A percentile compares a stretch with the other conserved stretches of the same genome.
Evolutionary conservation across 495 filamentous ascomycete genomes (phyloP).

Genomic region (Pyronema omphalodes): DNA sequence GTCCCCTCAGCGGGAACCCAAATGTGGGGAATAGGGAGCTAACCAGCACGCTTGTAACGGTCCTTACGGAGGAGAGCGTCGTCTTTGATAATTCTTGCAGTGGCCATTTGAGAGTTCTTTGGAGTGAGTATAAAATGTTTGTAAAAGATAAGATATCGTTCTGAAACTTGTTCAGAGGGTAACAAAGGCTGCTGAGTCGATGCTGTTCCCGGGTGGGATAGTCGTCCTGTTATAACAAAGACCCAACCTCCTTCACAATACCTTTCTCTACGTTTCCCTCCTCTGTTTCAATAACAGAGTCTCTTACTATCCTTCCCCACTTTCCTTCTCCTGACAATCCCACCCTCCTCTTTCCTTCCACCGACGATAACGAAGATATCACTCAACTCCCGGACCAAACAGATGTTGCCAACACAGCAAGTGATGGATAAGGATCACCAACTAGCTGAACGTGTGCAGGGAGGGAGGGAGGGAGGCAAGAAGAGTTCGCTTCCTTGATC

Average conservation of each 20-base stretch:
- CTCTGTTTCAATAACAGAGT: background rate
- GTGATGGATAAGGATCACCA: constrained; percentile 3
- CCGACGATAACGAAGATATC: background rate
- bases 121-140: constrained; percentile 4
- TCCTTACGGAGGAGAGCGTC: constrained; percentile 22
- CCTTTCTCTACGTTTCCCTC: constrained; percentile 9
- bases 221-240: constrained; percentile 17
- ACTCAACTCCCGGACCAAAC: constrained; percentile 16
- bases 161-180: background rate
- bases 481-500: background rate
- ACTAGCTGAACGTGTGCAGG: constrained; percentile 9
- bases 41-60: constrained; percentile 24
- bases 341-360: background rate
- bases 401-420: constrained; percentile 21
- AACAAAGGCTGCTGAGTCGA: constrained; percentile 2
- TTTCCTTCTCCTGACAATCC: constrained; percentile 5
- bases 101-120: constrained; percentile 13
- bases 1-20: background rate
- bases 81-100: constrained; percentile 23
- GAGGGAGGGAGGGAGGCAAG: constrained; percentile 1
- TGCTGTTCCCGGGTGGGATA: constrained; percentile 7
- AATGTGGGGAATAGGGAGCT: constrained; percentile 1
- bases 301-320: constrained; percentile 7
- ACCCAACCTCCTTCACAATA: constrained; percentile 6
- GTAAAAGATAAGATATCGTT: background rate